Conservation (phyloP, 257 asterid genomes). For the Solanum neorickii region DNA sequence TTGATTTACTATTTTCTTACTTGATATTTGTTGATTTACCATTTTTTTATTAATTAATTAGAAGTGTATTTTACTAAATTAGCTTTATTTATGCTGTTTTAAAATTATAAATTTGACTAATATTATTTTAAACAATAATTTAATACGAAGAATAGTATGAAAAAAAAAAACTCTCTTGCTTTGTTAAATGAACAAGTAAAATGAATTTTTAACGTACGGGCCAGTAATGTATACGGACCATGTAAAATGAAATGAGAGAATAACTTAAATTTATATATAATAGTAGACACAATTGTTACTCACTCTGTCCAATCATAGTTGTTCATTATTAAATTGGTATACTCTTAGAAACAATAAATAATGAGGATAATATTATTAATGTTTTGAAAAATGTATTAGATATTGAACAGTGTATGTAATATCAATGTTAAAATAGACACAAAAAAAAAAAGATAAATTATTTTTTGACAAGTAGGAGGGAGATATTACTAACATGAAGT, state of each 20-base stretch:
- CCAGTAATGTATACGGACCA: neutral
- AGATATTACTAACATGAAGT: neutral
- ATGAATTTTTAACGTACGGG: neutral
- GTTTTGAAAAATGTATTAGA: neutral
- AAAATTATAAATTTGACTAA: too few relatives aligned
- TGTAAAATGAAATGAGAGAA: neutral
- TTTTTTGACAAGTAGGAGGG: neutral
- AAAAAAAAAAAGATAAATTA: too few relatives aligned
- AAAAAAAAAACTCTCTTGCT: neutral
- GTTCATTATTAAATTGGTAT: too few relatives aligned
- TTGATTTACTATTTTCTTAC: too few relatives aligned
- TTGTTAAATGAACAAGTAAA: neutral
- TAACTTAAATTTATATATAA: neutral
- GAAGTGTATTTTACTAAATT: too few relatives aligned
- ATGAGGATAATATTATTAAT: too few relatives aligned
- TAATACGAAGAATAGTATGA: too few relatives aligned
- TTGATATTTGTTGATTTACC: too few relatives aligned
- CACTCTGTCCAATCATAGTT: rapidly evolving
- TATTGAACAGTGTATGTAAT: neutral
- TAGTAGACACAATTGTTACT: neutral
- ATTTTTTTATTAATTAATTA: too few relatives aligned
- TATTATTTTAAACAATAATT: too few relatives aligned
- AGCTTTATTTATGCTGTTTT: too few relatives aligned
- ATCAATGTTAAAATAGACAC: neutral
- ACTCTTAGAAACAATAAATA: too few relatives aligned